Evolutionary conservation across 1,284 basidiomycete species (phyloP).

Genomic region (Rhodotorula sp.): DNA sequence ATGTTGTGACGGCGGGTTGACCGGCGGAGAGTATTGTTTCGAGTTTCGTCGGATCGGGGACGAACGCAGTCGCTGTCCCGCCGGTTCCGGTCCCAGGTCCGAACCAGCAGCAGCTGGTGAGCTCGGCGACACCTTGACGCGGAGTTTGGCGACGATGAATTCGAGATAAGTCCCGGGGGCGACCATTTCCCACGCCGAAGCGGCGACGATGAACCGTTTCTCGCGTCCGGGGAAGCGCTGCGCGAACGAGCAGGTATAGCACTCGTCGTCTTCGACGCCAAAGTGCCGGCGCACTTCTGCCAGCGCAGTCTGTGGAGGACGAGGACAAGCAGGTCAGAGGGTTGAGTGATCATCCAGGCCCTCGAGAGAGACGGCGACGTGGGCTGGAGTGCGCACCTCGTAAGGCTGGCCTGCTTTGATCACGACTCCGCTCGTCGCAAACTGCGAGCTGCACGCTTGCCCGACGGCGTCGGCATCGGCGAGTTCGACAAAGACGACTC

Average conservation of each 20-base stretch:
- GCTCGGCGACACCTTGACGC: neutral
- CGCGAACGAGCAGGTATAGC: neutral
- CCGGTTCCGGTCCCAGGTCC: neutral
- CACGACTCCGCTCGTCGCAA: neutral
- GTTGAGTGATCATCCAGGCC: neutral
- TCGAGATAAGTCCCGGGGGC: neutral
- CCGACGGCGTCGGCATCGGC: neutral
- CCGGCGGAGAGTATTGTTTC: neutral
- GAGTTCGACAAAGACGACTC: neutral
- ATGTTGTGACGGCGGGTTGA: neutral
- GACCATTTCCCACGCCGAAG: constrained; percentile 1
- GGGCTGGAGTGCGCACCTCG: constrained; percentile 1
- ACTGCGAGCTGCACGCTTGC: neutral
- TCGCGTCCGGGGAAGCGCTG: neutral
- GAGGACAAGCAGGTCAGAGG: neutral
- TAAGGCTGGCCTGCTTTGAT: neutral
- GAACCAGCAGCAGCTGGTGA: neutral
- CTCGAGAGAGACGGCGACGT: too few species aligned
- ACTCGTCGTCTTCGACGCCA: neutral
- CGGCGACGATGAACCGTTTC: neutral
- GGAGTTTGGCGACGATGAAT: neutral
- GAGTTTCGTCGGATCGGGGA: neutral
- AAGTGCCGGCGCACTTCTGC: neutral
- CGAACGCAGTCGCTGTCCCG: neutral
- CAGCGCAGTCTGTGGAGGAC: neutral